These are phyloP conservation scores for Gautieria morchelliformis DNA, from an alignment of 768 basidiomycete genomes.

Conservation along the genomic window DNA sequence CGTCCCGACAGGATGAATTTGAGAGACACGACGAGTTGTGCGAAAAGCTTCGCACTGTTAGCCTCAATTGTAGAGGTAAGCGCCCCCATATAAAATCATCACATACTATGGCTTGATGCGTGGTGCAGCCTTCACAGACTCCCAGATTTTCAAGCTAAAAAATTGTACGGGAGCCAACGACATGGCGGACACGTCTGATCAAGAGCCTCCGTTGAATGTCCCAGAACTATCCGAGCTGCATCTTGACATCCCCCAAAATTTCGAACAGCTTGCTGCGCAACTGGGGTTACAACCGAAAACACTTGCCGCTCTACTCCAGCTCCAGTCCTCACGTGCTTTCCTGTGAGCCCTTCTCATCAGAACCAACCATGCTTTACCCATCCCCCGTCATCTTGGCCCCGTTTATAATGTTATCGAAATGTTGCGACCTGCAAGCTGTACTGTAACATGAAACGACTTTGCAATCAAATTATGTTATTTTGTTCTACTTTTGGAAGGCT, in stretches of 20 bases:
- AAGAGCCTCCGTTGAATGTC: too few relatives aligned
- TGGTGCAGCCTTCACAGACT: background rate
- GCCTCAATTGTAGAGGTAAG: conserved; percentile 50
- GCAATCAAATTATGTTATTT: too few relatives aligned
- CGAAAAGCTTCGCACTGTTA: conserved; percentile 33
- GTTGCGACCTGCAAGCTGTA: too few relatives aligned
- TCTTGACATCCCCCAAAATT: background rate
- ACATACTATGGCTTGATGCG: background rate
- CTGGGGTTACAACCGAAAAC: background rate
- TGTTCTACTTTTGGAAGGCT: too few relatives aligned
- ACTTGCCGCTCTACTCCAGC: background rate
- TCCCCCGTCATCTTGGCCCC: too few relatives aligned
- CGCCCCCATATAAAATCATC: background rate
- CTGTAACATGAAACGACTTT: too few relatives aligned
- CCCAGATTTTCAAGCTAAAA: background rate
- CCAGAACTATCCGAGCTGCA: background rate
- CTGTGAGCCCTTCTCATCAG: background rate
- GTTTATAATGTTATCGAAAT: too few relatives aligned
- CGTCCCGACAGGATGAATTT: conserved; percentile 32
- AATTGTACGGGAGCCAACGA: background rate
- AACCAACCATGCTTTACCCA: too few relatives aligned
- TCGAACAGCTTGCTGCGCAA: background rate
- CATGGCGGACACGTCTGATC: background rate
- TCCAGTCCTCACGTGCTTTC: background rate
- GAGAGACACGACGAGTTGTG: conserved; percentile 31